Percentiles rank a stretch among this genome's conserved stretches.
phyloP scores from a whole-genome alignment of 2,329 filamentous ascomycete genomes.

The Trichoderma koningiopsis region DNA sequence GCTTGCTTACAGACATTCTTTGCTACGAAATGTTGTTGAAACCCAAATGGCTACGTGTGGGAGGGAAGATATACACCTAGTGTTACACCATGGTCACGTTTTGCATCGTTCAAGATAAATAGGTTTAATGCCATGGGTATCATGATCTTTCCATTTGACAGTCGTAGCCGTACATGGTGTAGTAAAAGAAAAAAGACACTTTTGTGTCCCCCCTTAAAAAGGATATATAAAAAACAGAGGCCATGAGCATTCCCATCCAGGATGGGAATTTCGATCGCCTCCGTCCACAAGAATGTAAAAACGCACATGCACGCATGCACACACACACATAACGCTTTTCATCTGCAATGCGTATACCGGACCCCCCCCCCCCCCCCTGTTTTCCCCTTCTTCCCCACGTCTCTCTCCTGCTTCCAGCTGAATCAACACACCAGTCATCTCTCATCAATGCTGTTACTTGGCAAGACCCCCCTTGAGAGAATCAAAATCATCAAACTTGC shows the following conservation, averaged over 20 bases:
- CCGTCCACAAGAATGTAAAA: constrained; percentile 12
- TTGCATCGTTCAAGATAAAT: neutral
- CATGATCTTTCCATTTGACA: constrained; percentile 24
- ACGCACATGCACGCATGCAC: neutral
- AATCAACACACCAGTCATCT: neutral
- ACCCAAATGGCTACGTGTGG: too few species aligned
- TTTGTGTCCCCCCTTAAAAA: neutral
- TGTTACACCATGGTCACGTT: neutral
- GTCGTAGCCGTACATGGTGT: constrained; percentile 20
- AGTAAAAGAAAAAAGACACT: neutral
- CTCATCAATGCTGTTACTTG: constrained; percentile 1
- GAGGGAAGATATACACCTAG: too few species aligned
- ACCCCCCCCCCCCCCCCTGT: neutral
- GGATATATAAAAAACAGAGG: neutral
- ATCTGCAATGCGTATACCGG: neutral
- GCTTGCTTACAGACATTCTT: neutral
- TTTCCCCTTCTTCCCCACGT: neutral
- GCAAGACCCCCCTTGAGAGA: constrained; percentile 9
- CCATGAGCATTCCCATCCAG: neutral
- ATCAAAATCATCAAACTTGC: constrained; percentile 32
- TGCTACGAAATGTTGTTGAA: neutral
- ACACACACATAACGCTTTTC: constrained; percentile 3
- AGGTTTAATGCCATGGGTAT: constrained; percentile 21
- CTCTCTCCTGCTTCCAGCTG: neutral
- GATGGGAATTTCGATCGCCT: neutral